Percentiles rank a stretch among this genome's conserved stretches.
Conservation (phyloP, 441 rosid genomes). For the Adansonia grandidieri region DNA sequence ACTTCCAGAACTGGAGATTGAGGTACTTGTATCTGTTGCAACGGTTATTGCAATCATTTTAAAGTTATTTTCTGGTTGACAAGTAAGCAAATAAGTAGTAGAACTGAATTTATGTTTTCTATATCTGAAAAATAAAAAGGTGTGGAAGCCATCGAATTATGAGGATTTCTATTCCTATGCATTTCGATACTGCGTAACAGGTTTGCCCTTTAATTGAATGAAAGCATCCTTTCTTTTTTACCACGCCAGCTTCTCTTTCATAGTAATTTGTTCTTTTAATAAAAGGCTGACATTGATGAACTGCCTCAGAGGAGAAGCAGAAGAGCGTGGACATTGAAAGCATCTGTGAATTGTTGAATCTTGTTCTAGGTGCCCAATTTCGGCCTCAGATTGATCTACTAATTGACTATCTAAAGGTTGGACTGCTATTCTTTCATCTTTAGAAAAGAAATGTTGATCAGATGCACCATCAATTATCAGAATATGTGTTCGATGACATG, state of each 20-base stretch:
- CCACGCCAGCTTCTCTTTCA: neutral
- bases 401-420: constrained; percentile 59
- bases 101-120: constrained; percentile 19
- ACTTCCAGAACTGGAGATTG: constrained; percentile 52
- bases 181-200: constrained; percentile 70
- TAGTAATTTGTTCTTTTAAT: constrained; percentile 20
- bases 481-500: neutral
- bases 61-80: neutral
- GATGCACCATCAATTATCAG: neutral
- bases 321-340: constrained; percentile 64
- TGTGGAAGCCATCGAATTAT: constrained; percentile 42
- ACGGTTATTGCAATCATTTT: constrained; percentile 8
- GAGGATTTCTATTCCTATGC: constrained; percentile 59
- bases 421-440: neutral
- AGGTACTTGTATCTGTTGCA: constrained; percentile 42
- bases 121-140: constrained; percentile 43
- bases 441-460: constrained; percentile 16
- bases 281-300: constrained; percentile 6
- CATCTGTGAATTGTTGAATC: constrained; percentile 57
- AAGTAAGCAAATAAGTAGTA: constrained; percentile 21
- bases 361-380: constrained; percentile 54
- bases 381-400: constrained; percentile 52
- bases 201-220: constrained; percentile 35
- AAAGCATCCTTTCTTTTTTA: constrained; percentile 1
- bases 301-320: constrained; percentile 64